Base-by-base conservation (phyloP, 305 asterid genomes). In the Plantago lanceolata region DNA sequence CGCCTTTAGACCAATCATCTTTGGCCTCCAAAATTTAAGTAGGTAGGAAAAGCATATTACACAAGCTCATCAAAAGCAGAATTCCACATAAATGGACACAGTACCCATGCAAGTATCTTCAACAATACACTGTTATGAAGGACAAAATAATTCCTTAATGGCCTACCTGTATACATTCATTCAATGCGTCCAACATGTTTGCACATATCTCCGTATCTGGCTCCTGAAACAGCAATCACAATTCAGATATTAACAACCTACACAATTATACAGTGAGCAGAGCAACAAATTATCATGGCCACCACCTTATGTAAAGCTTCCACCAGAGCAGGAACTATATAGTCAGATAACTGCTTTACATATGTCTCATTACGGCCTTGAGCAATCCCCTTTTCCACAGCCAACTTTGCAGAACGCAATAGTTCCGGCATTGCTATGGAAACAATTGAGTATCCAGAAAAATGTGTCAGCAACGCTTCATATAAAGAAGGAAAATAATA, bases 261-360 rank as follows among this genome's bases (percentile, higher is more conserved):
- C 5, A 57, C 29, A 26, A 70, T 19, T 37, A 53, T 5, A 59
- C 16, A 47, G 3, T 15, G 59, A 56, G 44, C 13, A 13, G 15
- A 11, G 61, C 17, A 26, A 19, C 53, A 51, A 59, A 19, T 35
- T 31, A 55, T 29, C 59, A 18, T 43, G 71, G 71, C 33, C 45
- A 21, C 45, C 69, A 92, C 98, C 98, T 89, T 92, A 67, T 89
- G 98, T 65, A 92, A 80, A 58, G 98, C 98, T 78, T 92, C 98
- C 59, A 92, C 96, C 71, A 92, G 76, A 64, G 97, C 95, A 67
- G 97, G 97, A 61, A 87, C 31, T 40, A 92, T 84, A 70, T 75
- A 92, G 74, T 92, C 98, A n/a, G 91, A 84, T 68, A 92, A 75
- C 77, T 92, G 98, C 70, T 92, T 93, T 59, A 89, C 80, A 74